Conservation (phyloP, 2,329 filamentous ascomycete species). For the Gliomastix tumulicola region DNA sequence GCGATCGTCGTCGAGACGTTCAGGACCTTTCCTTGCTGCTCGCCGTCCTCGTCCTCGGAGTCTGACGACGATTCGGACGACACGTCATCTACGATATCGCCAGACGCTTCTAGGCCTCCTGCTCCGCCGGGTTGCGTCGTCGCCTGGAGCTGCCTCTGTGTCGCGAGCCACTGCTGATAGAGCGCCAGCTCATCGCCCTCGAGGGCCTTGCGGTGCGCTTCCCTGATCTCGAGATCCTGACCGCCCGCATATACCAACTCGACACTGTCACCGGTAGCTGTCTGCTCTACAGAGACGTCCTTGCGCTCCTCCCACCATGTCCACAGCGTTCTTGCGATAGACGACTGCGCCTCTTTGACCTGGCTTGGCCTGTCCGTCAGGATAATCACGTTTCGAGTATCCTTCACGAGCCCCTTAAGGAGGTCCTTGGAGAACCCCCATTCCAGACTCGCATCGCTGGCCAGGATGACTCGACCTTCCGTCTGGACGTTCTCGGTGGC, state of each 20-base stretch:
- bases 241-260: constrained; percentile 63
- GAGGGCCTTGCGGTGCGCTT: constrained; percentile 57
- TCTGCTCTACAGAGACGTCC: constrained; percentile 54
- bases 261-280: constrained; percentile 45
- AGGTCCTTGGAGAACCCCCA: constrained; percentile 92
- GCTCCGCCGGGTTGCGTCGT: constrained; percentile 66
- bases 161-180: constrained; percentile 90
- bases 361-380: constrained; percentile 68
- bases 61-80: constrained; percentile 81
- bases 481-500: constrained; percentile 30
- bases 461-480: constrained; percentile 70
- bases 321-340: constrained; percentile 71
- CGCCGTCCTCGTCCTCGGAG: constrained; percentile 81
- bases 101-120: constrained; percentile 60
- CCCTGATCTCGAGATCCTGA: constrained; percentile 51
- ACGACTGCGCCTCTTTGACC: constrained; percentile 32
- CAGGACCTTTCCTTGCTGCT: constrained; percentile 85
- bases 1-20: constrained; percentile 83
- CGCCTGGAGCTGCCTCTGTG: constrained; percentile 79
- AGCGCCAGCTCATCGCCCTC: constrained; percentile 69
- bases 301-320: constrained; percentile 66
- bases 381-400: constrained; percentile 76
- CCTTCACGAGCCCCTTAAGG: constrained; percentile 65
- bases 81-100: constrained; percentile 73
- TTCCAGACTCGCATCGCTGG: constrained; percentile 82